phyloP scores from a whole-genome alignment of 2,329 filamentous ascomycete species.

The Diplodia sapinea region DNA sequence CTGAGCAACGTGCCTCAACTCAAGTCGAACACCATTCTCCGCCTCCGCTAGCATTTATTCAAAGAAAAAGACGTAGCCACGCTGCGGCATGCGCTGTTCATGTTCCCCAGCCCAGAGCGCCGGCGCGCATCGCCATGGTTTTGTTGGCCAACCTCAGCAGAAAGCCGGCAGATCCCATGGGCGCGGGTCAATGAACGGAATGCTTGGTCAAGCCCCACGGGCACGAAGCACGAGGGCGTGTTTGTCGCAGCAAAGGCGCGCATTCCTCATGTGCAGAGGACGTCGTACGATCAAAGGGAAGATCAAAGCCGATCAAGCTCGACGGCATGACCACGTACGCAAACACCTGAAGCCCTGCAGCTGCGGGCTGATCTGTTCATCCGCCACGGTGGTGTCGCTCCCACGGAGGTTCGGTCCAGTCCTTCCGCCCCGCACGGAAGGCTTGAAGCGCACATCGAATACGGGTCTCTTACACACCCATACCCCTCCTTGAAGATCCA shows the following conservation, averaged over 20 bases:
- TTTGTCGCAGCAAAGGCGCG: slow-evolving; percentile 5
- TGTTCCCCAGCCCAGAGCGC: slow-evolving; percentile 7
- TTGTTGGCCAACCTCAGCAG: not conserved
- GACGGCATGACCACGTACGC: slow-evolving; percentile 8
- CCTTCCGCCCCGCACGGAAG: not conserved
- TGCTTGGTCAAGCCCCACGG: slow-evolving; percentile 11
- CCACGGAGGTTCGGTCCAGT: not conserved
- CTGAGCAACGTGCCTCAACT: slow-evolving; percentile 19
- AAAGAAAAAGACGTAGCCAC: slow-evolving; percentile 15
- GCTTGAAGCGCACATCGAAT: not conserved
- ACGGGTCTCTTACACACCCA: not conserved
- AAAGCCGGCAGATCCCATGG: not conserved
- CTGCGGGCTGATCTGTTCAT: slow-evolving; percentile 8
- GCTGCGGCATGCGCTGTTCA: slow-evolving; percentile 8
- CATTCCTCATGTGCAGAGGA: slow-evolving; percentile 12
- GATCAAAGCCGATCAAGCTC: slow-evolving; percentile 1
- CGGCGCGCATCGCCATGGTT: not conserved
- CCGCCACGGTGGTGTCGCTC: not conserved
- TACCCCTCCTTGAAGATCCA: slow-evolving; percentile 2
- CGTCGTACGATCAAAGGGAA: slow-evolving; percentile 16
- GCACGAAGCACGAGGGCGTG: slow-evolving; percentile 16
- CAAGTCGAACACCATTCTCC: not conserved
- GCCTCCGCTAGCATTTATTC: slow-evolving; percentile 10
- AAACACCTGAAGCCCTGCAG: not conserved
- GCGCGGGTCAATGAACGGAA: not conserved